Base-by-base conservation (phyloP, 73 alveolate species). In the Durusdinium trenchii region DNA sequence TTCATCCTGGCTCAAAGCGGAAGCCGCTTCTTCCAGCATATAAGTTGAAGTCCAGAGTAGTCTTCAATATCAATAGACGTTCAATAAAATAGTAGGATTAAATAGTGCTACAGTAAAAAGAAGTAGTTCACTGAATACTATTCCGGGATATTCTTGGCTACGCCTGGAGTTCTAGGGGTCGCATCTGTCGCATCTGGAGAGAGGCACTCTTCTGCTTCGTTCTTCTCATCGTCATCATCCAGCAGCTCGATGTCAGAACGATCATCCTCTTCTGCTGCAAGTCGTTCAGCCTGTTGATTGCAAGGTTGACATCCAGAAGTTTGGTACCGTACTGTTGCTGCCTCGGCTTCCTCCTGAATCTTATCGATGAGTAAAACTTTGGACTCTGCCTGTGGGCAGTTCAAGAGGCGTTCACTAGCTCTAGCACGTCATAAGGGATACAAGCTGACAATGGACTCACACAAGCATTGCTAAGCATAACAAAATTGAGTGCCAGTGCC, bases 151-250 rank as follows among this genome's bases (percentile, higher is more conserved):
- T n/a, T n/a, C n/a, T n/a, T n/a, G n/a, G n/a, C n/a, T n/a, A n/a
- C n/a, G n/a, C n/a, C n/a, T n/a, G n/a, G n/a, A n/a, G n/a, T n/a
- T n/a, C n/a, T n/a, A n/a, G n/a, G n/a, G n/a, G n/a, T n/a, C n/a
- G n/a, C n/a, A n/a, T n/a, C n/a, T n/a, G n/a, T n/a, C n/a, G n/a
- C n/a, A n/a, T n/a, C n/a, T n/a, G n/a, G 62, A 46, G 89, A 61
- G 32, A 42, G 61, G 2, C 45, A 93, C 98, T 93, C 98, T 93
- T 93, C 98, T 16, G 98, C 98, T 78, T 93, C 98, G 40, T 93
- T 75, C 92, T 93, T 93, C 81, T 93, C 98, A 52, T 93, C 98
- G 69, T 93, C 98, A 47, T 93, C 98, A 36, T 93, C 98, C 79
- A 52, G 2, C 90, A 93, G 79, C 52, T 93, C 98, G n/a, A 93